These are phyloP conservation scores for Wallacemonas sp. DNA, from an alignment of 208 protist genomes.

Conservation along the genomic window DNA sequence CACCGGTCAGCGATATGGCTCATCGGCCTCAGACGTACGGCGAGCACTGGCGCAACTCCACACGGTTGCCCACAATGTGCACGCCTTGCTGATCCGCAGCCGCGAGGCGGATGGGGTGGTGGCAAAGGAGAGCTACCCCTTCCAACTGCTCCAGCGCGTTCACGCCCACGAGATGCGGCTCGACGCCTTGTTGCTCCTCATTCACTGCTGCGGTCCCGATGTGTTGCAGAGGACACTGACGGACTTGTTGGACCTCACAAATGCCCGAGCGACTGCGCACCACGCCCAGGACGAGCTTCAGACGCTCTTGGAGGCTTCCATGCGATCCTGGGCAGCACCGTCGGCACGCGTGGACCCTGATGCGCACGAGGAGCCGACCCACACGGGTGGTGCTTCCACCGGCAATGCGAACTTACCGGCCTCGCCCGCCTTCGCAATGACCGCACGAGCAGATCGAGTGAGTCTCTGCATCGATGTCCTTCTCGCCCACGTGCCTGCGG, in stretches of 20 bases:
- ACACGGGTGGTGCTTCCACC: no score
- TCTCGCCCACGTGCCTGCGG: conserved; percentile 26
- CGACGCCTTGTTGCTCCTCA: conserved; percentile 11
- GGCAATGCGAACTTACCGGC: no score
- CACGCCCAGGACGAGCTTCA: conserved; percentile 28
- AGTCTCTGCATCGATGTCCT: conserved; percentile 59
- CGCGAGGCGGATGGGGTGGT: not conserved
- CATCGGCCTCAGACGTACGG: not conserved
- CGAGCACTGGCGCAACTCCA: conserved; percentile 32
- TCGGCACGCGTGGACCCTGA: no score
- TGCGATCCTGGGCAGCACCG: not conserved
- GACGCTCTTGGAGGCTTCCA: conserved; percentile 21
- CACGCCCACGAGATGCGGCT: conserved; percentile 26
- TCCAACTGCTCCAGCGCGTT: conserved; percentile 23
- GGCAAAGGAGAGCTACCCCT: conserved; percentile 12
- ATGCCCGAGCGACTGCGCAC: conserved; percentile 10
- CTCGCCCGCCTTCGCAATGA: not conserved
- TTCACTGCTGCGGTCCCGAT: not conserved
- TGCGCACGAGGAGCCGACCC: no score
- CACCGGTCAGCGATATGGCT: not conserved
- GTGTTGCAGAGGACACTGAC: conserved; percentile 24
- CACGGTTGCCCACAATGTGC: conserved; percentile 40
- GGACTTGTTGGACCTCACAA: conserved; percentile 37
- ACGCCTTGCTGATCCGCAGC: conserved; percentile 49
- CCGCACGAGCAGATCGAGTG: conserved; percentile 27